phyloP scores from a whole-genome alignment of 495 filamentous ascomycete genomes.

The Penicillium fimorum region DNA sequence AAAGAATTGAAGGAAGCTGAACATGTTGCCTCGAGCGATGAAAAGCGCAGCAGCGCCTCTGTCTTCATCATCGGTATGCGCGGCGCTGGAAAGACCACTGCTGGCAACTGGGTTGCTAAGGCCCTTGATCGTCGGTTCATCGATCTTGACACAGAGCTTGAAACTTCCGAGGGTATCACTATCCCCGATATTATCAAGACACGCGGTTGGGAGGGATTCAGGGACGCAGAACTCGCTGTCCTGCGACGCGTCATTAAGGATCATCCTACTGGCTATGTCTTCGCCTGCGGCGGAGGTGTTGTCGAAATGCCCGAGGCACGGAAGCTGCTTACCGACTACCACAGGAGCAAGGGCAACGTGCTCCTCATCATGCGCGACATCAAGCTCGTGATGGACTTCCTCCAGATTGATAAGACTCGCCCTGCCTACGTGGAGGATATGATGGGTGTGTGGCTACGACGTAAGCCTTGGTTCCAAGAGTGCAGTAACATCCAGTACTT shows the following conservation, averaged over 20 bases:
- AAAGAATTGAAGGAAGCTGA: conserved; percentile 56
- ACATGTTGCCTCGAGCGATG: conserved; percentile 22
- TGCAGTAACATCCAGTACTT: conserved; percentile 96
- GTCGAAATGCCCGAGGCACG: conserved; percentile 86
- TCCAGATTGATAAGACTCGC: conserved; percentile 84
- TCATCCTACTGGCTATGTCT: conserved; percentile 71
- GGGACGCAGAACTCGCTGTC: conserved; percentile 73
- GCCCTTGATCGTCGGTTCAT: conserved; percentile 73
- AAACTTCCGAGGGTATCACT: conserved; percentile 63
- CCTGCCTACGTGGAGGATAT: conserved; percentile 95
- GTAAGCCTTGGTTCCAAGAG: conserved; percentile 86
- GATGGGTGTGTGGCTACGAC: conserved; percentile 85
- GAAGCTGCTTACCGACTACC: conserved; percentile 68
- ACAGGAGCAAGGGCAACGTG: conserved; percentile 81
- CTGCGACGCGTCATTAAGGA: conserved; percentile 71
- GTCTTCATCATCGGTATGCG: conserved; percentile 97
- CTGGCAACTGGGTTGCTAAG: conserved; percentile 76
- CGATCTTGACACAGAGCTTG: conserved; percentile 86
- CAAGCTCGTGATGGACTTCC: conserved; percentile 82
- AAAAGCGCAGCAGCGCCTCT: conserved; percentile 51
- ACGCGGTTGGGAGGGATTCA: conserved; percentile 85
- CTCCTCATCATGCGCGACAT: conserved; percentile 86
- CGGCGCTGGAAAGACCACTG: conserved; percentile 94
- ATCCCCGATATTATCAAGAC: conserved; percentile 82
- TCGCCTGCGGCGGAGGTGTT: conserved; percentile 92